A percentile compares a stretch with the other conserved stretches of the same genome.
Evolutionary conservation across 2,329 filamentous ascomycete genomes (phyloP).

Genomic region (Trichophyton rubrum): DNA sequence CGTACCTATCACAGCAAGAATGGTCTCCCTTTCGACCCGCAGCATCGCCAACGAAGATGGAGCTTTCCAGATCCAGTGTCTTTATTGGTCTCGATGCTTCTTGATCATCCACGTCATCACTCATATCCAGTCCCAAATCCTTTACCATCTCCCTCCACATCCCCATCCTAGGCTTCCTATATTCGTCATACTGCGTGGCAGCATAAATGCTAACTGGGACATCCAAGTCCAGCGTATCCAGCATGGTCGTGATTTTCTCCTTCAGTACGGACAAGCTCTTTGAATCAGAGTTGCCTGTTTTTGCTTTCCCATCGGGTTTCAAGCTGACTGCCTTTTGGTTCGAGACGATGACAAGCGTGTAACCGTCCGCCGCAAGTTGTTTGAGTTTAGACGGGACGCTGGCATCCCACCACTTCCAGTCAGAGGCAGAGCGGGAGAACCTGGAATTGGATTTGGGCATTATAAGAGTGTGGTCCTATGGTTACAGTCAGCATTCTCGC

Average conservation of each 20-base stretch:
- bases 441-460: constrained; percentile 66
- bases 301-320: constrained; percentile 59
- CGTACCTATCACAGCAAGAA: constrained; percentile 47
- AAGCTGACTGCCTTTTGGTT: constrained; percentile 80
- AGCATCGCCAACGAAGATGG: constrained; percentile 85
- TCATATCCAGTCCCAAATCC: constrained; percentile 47
- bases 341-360: constrained; percentile 65
- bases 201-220: constrained; percentile 73
- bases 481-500: background rate
- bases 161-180: constrained; percentile 71
- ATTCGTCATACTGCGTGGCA: constrained; percentile 68
- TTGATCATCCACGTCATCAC: constrained; percentile 4
- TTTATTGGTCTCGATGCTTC: background rate
- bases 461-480: constrained; percentile 76
- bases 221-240: constrained; percentile 50
- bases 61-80: constrained; percentile 54
- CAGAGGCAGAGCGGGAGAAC: constrained; percentile 55
- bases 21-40: constrained; percentile 46
- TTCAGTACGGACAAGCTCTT: constrained; percentile 71
- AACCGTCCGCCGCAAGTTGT: constrained; percentile 60
- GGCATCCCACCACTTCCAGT: constrained; percentile 92
- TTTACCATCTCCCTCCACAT: constrained; percentile 68
- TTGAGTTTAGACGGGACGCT: constrained; percentile 56
- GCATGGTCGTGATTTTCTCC: constrained; percentile 57
- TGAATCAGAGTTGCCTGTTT: constrained; percentile 52